Evolutionary conservation across 2,329 filamentous ascomycete genomes (phyloP).

Genomic region (Pseudogymnoascus destructans): DNA sequence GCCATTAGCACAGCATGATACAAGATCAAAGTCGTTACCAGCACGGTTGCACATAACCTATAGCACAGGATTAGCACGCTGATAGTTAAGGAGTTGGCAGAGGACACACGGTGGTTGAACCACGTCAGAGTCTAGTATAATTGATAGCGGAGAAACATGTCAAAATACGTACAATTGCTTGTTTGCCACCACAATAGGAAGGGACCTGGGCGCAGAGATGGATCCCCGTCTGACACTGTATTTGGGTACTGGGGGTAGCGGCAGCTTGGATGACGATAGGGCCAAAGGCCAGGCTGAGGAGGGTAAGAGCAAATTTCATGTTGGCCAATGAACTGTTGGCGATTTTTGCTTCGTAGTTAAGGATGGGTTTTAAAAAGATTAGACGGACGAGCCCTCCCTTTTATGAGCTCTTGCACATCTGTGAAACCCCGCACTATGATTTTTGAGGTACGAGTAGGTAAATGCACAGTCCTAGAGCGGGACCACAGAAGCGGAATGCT

Average conservation of each 20-base stretch:
- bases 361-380: neutral
- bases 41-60: neutral
- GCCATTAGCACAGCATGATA: neutral
- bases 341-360: neutral
- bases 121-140: neutral
- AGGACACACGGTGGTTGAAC: neutral
- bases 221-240: neutral
- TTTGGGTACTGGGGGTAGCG: neutral
- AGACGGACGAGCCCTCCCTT: neutral
- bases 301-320: neutral
- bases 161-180: neutral
- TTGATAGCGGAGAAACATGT: neutral
- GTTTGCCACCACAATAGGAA: neutral
- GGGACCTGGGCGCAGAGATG: neutral
- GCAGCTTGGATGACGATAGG: neutral
- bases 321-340: neutral
- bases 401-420: neutral
- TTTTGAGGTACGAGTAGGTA: neutral
- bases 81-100: neutral
- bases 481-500: neutral
- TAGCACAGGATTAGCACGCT: neutral
- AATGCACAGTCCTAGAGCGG: neutral
- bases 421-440: neutral
- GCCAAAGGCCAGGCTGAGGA: neutral
- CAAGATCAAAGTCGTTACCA: neutral